Evolutionary conservation across 176 grass and related monocot species (phyloP).

Genomic region (Oryza australiensis): DNA sequence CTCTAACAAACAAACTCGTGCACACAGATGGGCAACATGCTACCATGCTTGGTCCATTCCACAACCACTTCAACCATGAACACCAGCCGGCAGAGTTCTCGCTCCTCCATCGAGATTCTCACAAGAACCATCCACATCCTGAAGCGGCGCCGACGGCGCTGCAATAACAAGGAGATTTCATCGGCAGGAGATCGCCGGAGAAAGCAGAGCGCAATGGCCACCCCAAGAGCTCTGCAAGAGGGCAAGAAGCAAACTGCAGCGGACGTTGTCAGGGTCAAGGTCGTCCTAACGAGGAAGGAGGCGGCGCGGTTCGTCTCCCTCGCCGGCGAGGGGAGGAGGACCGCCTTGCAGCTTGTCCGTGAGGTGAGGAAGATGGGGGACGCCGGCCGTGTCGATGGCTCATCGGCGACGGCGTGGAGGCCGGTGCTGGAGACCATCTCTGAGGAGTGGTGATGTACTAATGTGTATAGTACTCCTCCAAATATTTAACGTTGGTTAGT

Average conservation of each 20-base stretch:
- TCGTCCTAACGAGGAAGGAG: slow-evolving; percentile 54
- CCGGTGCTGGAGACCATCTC: slow-evolving; percentile 61
- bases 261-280: slow-evolving; percentile 43
- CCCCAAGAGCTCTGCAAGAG: neutral
- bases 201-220: too few relatives aligned
- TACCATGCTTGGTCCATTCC: slow-evolving; percentile 41
- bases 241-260: neutral
- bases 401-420: slow-evolving; percentile 26
- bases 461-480: too few relatives aligned
- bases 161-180: neutral
- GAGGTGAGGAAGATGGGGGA: slow-evolving; percentile 43
- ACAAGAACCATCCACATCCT: slow-evolving; percentile 16
- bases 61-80: slow-evolving; percentile 23
- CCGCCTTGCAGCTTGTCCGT: slow-evolving; percentile 28
- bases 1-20: neutral
- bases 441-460: slow-evolving; percentile 28
- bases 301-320: slow-evolving; percentile 43
- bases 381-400: neutral
- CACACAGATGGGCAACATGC: slow-evolving; percentile 49
- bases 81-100: slow-evolving; percentile 25
- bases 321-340: slow-evolving; percentile 30
- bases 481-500: too few relatives aligned
- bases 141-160: neutral
- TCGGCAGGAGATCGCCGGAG: neutral
- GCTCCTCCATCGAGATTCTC: slow-evolving; percentile 27